Evolutionary conservation across 1,284 basidiomycete species (phyloP).

Genomic region (Gymnopus androsaceus): DNA sequence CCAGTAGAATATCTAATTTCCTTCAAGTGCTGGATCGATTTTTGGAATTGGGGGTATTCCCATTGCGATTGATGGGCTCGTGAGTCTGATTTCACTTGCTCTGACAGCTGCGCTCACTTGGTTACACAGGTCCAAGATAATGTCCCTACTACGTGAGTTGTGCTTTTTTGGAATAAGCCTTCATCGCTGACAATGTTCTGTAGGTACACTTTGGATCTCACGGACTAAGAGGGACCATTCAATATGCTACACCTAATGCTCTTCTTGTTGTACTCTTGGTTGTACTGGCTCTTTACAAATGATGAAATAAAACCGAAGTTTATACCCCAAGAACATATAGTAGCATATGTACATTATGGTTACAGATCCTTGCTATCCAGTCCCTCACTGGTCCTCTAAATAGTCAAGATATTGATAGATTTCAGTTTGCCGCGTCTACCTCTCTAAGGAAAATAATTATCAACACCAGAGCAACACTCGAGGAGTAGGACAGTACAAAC

Average conservation of each 20-base stretch:
- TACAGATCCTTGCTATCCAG: too few relatives aligned
- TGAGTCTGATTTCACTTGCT: too few relatives aligned
- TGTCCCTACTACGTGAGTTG: constrained; percentile 29
- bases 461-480: neutral
- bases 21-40: constrained; percentile 27
- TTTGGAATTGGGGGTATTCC: constrained; percentile 31
- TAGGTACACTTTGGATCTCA: constrained; percentile 7
- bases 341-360: too few relatives aligned
- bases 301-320: too few relatives aligned
- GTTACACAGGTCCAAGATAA: too few relatives aligned
- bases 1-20: neutral
- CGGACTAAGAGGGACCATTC: neutral
- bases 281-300: too few relatives aligned
- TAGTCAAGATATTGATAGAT: constrained; percentile 10
- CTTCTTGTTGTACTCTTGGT: too few relatives aligned
- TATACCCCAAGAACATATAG: too few relatives aligned
- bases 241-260: too few relatives aligned
- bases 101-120: too few relatives aligned
- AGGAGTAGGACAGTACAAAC: constrained; percentile 26
- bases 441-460: constrained; percentile 4
- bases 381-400: too few relatives aligned
- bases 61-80: constrained; percentile 26
- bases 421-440: constrained; percentile 10
- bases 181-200: neutral
- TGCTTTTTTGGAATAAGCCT: too few relatives aligned